phyloP scores from a whole-genome alignment of 2,329 filamentous ascomycete genomes.

The Cercospora sp. region DNA sequence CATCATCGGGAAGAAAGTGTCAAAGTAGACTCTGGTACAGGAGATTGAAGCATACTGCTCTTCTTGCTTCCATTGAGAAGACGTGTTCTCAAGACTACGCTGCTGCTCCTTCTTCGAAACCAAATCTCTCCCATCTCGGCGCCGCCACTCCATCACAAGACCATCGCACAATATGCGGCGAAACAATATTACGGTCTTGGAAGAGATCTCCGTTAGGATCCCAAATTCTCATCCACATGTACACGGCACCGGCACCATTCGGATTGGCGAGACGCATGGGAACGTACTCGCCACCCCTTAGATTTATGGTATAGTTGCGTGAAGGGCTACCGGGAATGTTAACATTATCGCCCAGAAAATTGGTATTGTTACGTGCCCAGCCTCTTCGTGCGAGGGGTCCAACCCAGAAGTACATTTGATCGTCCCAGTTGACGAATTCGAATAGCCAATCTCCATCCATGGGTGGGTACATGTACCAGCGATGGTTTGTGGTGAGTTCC shows the following conservation, averaged over 20 bases:
- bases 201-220: constrained; percentile 11
- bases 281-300: constrained; percentile 10
- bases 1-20: background rate
- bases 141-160: constrained; percentile 16
- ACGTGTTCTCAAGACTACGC: background rate
- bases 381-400: background rate
- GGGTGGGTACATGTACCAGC: too few species aligned
- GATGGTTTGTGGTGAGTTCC: too few species aligned
- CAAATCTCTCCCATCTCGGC: background rate
- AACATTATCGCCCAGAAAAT: background rate
- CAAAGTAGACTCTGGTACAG: background rate
- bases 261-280: constrained; percentile 12
- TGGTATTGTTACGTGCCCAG: constrained; percentile 14
- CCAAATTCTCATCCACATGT: background rate
- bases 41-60: background rate
- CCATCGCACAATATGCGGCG: constrained; percentile 15
- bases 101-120: background rate
- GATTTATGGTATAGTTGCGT: background rate
- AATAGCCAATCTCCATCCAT: too few species aligned
- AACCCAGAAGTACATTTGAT: too few species aligned
- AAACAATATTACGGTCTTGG: background rate
- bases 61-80: background rate
- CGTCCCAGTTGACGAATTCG: too few species aligned
- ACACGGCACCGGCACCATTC: constrained; percentile 11
- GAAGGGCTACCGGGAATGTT: background rate